These are phyloP conservation scores for Fusarium sp. DNA, from an alignment of 2,329 filamentous ascomycete species.

Conservation along the genomic window DNA sequence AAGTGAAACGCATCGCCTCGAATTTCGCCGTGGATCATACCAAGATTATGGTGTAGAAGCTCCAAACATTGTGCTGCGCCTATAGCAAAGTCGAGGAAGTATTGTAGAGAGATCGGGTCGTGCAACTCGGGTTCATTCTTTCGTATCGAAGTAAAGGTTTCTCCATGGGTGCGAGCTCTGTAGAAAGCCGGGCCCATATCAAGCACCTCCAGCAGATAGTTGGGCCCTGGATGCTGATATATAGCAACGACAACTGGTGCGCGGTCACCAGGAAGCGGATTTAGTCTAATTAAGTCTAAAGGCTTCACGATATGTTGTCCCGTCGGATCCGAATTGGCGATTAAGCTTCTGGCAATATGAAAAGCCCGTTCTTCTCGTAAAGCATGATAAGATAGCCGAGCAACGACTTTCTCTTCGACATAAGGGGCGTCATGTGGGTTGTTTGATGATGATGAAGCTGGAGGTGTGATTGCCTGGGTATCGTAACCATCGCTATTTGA, in stretches of 20 bases:
- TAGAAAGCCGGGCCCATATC: constrained; percentile 83
- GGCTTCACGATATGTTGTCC: constrained; percentile 83
- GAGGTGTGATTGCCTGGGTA: constrained; percentile 50
- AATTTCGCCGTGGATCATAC: constrained; percentile 90
- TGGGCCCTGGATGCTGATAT: constrained; percentile 80
- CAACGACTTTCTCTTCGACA: constrained; percentile 76
- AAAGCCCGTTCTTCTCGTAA: constrained; percentile 88
- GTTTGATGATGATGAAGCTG: constrained; percentile 49
- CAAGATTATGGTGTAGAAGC: constrained; percentile 88
- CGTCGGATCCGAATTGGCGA: constrained; percentile 75
- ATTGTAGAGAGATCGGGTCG: constrained; percentile 74
- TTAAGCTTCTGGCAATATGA: constrained; percentile 80
- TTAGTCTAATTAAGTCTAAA: constrained; percentile 80
- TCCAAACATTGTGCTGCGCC: constrained; percentile 88
- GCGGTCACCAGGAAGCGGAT: constrained; percentile 74
- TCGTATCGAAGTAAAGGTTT: constrained; percentile 59
- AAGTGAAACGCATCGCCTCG: constrained; percentile 92
- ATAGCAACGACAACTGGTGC: constrained; percentile 81
- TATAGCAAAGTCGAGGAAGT: constrained; percentile 91
- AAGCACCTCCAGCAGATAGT: constrained; percentile 76
- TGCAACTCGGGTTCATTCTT: constrained; percentile 61
- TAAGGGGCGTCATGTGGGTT: constrained; percentile 60
- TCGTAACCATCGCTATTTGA: constrained; percentile 53
- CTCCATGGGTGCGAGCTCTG: constrained; percentile 63
- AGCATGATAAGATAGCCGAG: constrained; percentile 83